Evolutionary conservation across 495 filamentous ascomycete genomes (phyloP).

Genomic region (Penicillium salamii): DNA sequence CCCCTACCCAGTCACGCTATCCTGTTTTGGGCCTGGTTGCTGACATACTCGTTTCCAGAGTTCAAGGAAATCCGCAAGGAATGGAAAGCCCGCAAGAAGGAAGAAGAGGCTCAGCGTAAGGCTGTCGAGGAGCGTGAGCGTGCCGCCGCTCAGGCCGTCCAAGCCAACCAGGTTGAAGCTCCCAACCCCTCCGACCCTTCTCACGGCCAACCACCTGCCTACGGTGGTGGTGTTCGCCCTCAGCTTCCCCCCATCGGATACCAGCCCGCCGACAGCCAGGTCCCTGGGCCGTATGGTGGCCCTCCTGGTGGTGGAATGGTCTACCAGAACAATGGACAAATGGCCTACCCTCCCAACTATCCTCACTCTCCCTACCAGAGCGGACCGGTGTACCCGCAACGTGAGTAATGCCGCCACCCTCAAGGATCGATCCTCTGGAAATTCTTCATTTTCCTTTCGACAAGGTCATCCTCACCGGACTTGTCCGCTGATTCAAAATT

Average conservation of each 20-base stretch:
- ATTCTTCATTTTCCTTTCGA: conserved; percentile 7
- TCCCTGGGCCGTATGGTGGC: conserved; percentile 62
- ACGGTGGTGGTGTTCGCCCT: conserved; percentile 56
- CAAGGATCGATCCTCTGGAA: conserved; percentile 17
- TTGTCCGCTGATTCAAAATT: conserved; percentile 24
- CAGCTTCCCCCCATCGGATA: conserved; percentile 89
- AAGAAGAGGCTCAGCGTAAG: conserved; percentile 88
- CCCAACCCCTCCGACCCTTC: conserved; percentile 54
- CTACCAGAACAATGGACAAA: conserved; percentile 62
- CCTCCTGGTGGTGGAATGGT: conserved; percentile 53
- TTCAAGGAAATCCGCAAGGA: conserved; percentile 99
- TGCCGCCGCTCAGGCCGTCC: conserved; percentile 53
- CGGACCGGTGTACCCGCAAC: conserved; percentile 75
- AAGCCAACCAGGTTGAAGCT: conserved; percentile 54
- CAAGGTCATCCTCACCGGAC: conserved; percentile 16
- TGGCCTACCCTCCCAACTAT: conserved; percentile 67
- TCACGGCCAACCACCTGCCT: conserved; percentile 55
- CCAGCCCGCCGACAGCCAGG: conserved; percentile 60
- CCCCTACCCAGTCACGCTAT: not conserved
- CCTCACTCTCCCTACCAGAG: conserved; percentile 74
- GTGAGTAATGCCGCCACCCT: conserved; percentile 46
- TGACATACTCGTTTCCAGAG: conserved; percentile 52
- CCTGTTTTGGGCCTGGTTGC: not conserved
- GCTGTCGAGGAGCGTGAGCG: conserved; percentile 85
- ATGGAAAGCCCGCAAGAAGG: conserved; percentile 99